A percentile compares a stretch with the other conserved stretches of the same genome.
phyloP scores from a whole-genome alignment of 192 early-diverging fungal genomes.

The Dissophora ornata region DNA sequence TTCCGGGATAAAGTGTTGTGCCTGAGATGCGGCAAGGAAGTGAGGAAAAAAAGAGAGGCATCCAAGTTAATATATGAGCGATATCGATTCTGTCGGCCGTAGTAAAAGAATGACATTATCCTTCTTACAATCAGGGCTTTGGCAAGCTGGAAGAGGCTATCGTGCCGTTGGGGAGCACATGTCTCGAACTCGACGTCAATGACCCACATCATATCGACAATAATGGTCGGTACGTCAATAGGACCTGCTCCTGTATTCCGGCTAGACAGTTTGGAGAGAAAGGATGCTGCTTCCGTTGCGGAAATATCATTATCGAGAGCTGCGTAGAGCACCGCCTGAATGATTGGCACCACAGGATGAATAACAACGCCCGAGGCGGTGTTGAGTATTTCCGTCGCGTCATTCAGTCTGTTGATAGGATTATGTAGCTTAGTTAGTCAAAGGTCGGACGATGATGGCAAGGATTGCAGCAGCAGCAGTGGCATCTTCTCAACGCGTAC shows the following conservation, averaged over 20 bases:
- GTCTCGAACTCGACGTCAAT: slow-evolving; percentile 35
- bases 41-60: neutral
- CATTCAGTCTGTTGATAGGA: slow-evolving; percentile 4
- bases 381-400: slow-evolving; percentile 13
- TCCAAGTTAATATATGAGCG: neutral
- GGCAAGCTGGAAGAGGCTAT: slow-evolving; percentile 15
- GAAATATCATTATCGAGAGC: slow-evolving; percentile 5
- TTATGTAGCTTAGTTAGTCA: neutral
- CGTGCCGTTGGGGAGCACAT: neutral
- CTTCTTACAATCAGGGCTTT: slow-evolving; percentile 45
- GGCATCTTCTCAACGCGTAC: slow-evolving; percentile 11
- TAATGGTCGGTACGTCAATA: slow-evolving; percentile 13
- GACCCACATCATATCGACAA: slow-evolving; percentile 46
- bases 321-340: slow-evolving; percentile 9
- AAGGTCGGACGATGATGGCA: too few relatives aligned
- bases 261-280: slow-evolving; percentile 7
- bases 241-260: neutral
- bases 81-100: too few relatives aligned
- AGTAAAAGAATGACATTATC: too few relatives aligned
- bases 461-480: too few relatives aligned
- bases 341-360: slow-evolving; percentile 9
- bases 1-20: slow-evolving; percentile 52
- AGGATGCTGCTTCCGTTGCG: slow-evolving; percentile 1
- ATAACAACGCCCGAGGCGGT: slow-evolving; percentile 4
- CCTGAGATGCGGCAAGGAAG: slow-evolving; percentile 5